Evolutionary conservation across 2,329 filamentous ascomycete genomes (phyloP), one percentile per base, ranked within the genome.

Genomic region (Alternaria rosae): DNA sequence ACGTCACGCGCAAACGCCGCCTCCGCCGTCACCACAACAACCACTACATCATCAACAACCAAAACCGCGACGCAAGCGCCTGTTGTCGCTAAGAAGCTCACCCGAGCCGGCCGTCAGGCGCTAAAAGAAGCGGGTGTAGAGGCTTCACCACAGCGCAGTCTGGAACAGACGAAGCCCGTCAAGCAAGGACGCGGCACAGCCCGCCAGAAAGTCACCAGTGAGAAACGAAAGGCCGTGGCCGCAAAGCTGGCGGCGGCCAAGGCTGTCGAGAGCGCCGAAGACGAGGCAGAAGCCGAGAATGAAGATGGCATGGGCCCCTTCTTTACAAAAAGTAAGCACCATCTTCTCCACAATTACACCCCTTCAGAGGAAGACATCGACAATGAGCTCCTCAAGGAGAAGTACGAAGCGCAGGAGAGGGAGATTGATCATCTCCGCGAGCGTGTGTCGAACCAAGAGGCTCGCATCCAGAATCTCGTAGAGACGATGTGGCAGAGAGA

Each of bases 271-370:
- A 65, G 45, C 28, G 47, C 45, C 32, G 20, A 32, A 10, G 61
- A 69, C 23, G 57, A 65, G 10, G 66, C 67, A 13, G 64, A 71
- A 15, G 62, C 20, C 28, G 57, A 67, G n/a, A 55, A 61, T 8
- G 66, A 68, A n/a, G 64, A 71, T 13, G 59, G 57, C 44, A 20
- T 52, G 28, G 65, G 66, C 17, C 47, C 67, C 26, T 73, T 72
- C 62, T 73, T 70, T 51, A 60, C 65, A 5, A 59, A 69, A 50
- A 65, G 70, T 72, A 61, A 66, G 70, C 56, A 38, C 28, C 35
- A 26, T 32, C 23, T 26, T 63, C 62, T 57, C 50, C 38, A 65
- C 26, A 43, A 13, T 7, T 35, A 23, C 38, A 28, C 30, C 23
- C 15, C 47, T 25, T 20, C 43, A 56, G 47, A 43, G 25, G 13